Evolutionary conservation across 768 basidiomycete species (phyloP).

Genomic region (Amanita brunnescens): DNA sequence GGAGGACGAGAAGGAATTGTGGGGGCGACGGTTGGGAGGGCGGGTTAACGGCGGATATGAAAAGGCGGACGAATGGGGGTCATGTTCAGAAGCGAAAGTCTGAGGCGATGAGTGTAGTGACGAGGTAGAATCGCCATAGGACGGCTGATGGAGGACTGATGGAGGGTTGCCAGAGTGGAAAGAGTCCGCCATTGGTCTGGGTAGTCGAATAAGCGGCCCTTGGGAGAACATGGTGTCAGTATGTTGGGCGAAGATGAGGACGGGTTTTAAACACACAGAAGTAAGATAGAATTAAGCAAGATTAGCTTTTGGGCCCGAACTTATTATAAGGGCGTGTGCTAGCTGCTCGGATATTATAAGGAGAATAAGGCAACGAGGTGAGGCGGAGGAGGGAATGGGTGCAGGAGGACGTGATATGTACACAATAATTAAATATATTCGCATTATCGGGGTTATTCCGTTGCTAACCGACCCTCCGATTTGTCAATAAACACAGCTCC

Average conservation of each 20-base stretch:
- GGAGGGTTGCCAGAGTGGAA: background rate
- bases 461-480: conserved; percentile 9
- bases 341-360: conserved; percentile 6
- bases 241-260: background rate
- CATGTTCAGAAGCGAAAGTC: conserved; percentile 18
- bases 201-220: background rate
- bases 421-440: background rate
- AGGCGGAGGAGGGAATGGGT: background rate
- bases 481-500: background rate
- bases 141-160: background rate
- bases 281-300: conserved; percentile 7
- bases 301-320: conserved; percentile 1
- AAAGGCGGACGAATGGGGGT: conserved; percentile 11
- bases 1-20: conserved; percentile 16
- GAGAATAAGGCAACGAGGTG: conserved; percentile 3
- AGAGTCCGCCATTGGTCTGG: background rate
- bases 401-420: background rate
- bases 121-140: conserved; percentile 23
- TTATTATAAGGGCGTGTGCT: conserved; percentile 5
- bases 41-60: conserved; percentile 11
- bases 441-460: conserved; percentile 1
- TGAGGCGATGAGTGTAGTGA: conserved; percentile 27
- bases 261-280: background rate
- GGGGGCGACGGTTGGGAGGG: conserved; percentile 16
- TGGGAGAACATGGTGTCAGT: conserved; percentile 3